These are phyloP conservation scores for Clavispora santaluciae DNA, from an alignment of 805 yeast genomes.

Conservation along the genomic window DNA sequence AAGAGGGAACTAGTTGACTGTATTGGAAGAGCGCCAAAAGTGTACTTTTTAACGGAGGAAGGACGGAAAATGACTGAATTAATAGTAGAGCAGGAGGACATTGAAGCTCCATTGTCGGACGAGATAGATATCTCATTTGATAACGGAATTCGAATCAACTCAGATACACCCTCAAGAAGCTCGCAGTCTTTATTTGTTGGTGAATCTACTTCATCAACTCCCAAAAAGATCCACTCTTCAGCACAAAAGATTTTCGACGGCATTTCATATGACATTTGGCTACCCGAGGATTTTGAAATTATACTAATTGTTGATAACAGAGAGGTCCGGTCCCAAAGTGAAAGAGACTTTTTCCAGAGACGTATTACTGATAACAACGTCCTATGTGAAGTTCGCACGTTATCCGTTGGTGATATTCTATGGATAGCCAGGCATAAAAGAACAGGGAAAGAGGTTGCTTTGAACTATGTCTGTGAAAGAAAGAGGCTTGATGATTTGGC, in stretches of 20 bases:
- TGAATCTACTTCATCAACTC: constrained; percentile 1
- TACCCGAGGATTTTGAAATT: constrained; percentile 52
- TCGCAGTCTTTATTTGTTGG: neutral
- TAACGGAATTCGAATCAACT: constrained; percentile 28
- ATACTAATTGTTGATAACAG: constrained; percentile 71
- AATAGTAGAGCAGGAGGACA: constrained; percentile 45
- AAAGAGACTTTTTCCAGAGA: constrained; percentile 64
- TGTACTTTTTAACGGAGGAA: constrained; percentile 61
- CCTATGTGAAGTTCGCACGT: constrained; percentile 46
- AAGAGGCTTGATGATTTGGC: constrained; percentile 86
- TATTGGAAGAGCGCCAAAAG: constrained; percentile 50
- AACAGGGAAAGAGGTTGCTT: constrained; percentile 58
- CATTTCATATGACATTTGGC: constrained; percentile 53
- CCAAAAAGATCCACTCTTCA: constrained; percentile 19
- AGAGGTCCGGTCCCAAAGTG: constrained; percentile 65
- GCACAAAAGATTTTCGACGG: constrained; percentile 17
- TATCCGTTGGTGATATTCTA: constrained; percentile 80
- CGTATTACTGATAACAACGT: constrained; percentile 49
- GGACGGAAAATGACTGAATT: constrained; percentile 61
- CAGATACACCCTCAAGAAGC: constrained; percentile 10
- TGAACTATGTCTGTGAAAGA: constrained; percentile 85
- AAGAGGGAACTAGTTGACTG: constrained; percentile 54
- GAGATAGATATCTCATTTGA: constrained; percentile 27
- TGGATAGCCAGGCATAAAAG: constrained; percentile 77
- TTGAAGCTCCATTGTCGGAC: constrained; percentile 19